Conservation (phyloP, 2,329 filamentous ascomycete genomes). For the Aureobasidium namibiae region DNA sequence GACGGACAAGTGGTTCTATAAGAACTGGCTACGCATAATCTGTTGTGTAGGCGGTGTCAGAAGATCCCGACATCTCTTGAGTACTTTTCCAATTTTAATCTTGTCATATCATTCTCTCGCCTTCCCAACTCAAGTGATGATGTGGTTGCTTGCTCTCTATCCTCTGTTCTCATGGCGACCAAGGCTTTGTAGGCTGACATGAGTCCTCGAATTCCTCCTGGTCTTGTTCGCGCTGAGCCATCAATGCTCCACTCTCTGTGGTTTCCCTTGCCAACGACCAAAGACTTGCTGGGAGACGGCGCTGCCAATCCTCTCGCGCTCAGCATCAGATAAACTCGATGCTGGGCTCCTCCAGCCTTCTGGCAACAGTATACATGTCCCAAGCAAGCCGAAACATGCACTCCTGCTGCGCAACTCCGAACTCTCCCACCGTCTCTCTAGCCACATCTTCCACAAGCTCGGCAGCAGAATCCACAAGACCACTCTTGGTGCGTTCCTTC, state of each 20-base stretch:
- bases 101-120: not conserved
- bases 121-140: not conserved
- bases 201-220: no score
- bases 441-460: slow-evolving; percentile 3
- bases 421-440: not conserved
- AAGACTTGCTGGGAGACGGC: not conserved
- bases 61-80: slow-evolving; percentile 57
- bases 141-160: no score
- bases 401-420: not conserved
- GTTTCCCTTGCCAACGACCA: not conserved
- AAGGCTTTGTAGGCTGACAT: no score
- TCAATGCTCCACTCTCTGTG: no score
- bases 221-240: no score
- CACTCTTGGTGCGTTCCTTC: not conserved
- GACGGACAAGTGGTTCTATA: slow-evolving; percentile 53
- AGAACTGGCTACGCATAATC: slow-evolving; percentile 62
- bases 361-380: not conserved
- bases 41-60: slow-evolving; percentile 78
- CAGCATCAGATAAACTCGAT: not conserved
- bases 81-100: not conserved
- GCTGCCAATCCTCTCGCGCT: not conserved
- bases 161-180: no score
- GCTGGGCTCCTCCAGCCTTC: not conserved
- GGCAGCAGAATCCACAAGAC: not conserved
- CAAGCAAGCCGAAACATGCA: not conserved